These are phyloP conservation scores for Ciborinia camelliae DNA, from an alignment of 2,329 filamentous ascomycete genomes.

Conservation along the genomic window DNA sequence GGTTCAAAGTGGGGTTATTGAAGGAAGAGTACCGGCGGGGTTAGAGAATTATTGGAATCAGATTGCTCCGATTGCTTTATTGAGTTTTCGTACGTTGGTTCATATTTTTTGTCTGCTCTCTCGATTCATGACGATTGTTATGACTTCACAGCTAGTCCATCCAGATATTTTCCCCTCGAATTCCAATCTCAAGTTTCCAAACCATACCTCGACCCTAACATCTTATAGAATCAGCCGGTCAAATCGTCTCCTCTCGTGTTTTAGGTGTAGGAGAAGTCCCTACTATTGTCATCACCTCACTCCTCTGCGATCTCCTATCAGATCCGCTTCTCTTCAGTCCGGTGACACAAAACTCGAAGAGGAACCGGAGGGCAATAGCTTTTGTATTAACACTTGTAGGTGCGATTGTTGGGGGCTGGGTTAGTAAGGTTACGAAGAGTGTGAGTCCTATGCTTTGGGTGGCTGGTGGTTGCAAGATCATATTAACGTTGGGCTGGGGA, in stretches of 20 bases:
- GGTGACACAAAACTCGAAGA: conserved; percentile 43
- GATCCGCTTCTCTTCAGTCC: conserved; percentile 49
- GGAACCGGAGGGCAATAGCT: conserved; percentile 49
- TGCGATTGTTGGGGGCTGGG: conserved; percentile 48
- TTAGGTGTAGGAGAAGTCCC: conserved; percentile 66
- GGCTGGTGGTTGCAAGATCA: conserved; percentile 45
- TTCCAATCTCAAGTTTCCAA: not conserved
- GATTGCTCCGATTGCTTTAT: conserved; percentile 61
- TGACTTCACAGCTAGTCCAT: not conserved
- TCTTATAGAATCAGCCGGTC: conserved; percentile 61
- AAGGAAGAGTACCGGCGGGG: conserved; percentile 9
- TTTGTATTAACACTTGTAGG: conserved; percentile 48
- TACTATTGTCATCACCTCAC: conserved; percentile 72
- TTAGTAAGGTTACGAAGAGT: conserved; percentile 45
- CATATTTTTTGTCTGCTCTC: not conserved
- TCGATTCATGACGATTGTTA: not conserved
- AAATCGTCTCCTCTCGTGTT: conserved; percentile 68
- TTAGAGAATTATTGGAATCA: conserved; percentile 49
- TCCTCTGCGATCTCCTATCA: conserved; percentile 75
- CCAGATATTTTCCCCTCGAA: not conserved
- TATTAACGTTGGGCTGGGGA: conserved; percentile 53
- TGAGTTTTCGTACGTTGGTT: conserved; percentile 52
- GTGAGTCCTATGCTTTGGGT: conserved; percentile 43
- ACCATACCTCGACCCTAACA: conserved; percentile 1
- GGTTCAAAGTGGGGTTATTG: conserved; percentile 26